Base-by-base conservation (phyloP, 768 basidiomycete species). In the Daedaleopsis nitida region DNA sequence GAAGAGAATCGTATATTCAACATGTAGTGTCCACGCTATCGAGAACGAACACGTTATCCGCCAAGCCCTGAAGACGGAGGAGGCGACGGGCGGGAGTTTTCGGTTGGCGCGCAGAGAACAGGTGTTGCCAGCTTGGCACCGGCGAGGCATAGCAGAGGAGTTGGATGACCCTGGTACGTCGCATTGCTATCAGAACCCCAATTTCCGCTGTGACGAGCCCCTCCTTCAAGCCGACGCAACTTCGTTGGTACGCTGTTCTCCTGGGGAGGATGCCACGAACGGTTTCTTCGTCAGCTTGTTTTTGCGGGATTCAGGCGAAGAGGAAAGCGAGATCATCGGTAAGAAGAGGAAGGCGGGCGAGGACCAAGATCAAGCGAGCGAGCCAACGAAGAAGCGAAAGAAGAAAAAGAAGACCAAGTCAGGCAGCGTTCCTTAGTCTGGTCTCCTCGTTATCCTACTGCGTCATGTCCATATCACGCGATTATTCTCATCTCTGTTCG, bases 201-300 rank as follows among this genome's bases (percentile, higher is more conserved):
- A 14, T 37, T 13, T n/a, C n/a, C 7, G 52, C 45, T 49, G 39
- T 43, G 24, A 48, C 23, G 42, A 24, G 12, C 14, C 17, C 16
- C 37, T n/a, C 19, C 19, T 13, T 51, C 4, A 63, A 88, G 87
- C 71, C 21, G 72, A 84, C 60, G 87, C 90, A 5, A 73, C 77
- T 5, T 85, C 86, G 12, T 71, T 92, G 19, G 68, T 94, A 27
- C 85, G 92, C 17, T 94, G 92, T 72, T 81, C 82, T 27, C 86
- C 92, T 14, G 86, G 87, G 56, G 91, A 90, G 62, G 95, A 98
- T 69, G 85, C 83, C 39, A 94, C 92, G 13, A 98, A 98, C 69
- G 97, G 97, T 0, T 99, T 99, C 78, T 99, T 99, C 68, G 96
- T 99, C 23, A 65, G 88, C 92, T n/a, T 97, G 91, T 95, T 98